Evolutionary conservation across 768 basidiomycete species (phyloP), one percentile per base, ranked within the genome.

Genomic region (Asterophora parasitica): DNA sequence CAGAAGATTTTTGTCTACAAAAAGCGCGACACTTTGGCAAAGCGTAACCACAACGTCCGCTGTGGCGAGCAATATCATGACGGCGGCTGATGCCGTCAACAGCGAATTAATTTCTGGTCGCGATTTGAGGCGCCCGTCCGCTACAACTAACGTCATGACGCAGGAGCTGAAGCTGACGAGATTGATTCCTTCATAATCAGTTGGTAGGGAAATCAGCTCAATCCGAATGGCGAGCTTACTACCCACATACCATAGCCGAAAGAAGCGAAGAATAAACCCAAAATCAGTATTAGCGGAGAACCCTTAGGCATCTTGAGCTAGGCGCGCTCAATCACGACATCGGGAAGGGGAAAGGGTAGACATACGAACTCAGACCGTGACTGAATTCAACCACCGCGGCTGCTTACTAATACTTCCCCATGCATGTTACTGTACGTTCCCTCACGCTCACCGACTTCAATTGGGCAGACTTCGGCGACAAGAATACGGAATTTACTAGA

Each of bases 161-260:
- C 44, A 44, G 3, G 33, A 3, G 15, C 34, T 26, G 33, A 36
- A 44, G 12, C 19, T 44, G 10, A 44, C 19, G 10, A 28, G 19
- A 19, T 44, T 44, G 33, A 44, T 35, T 35, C 44, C 44, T 44
- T 7, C 8, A 5, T n/a, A n/a, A n/a, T n/a, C n/a, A n/a, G n/a
- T n/a, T n/a, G n/a, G 11, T 26, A 1, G 23, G 13, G 4, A 7
- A n/a, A 4, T 10, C 2, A 7, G 16, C 12, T 4, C 9, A 7
- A 4, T 10, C 10, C 20, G 5, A 12, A 2, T 10, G 19, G 17
- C 9, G 17, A 3, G 17, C 9, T 17, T 16, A n/a, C 10, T 4
- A 4, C 16, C n/a, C 6, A 15, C 36, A 10, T 20, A 19, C 36
- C 36, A 15, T 37, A 37, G 16, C 36, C 15, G 1, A 37, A 15